Evolutionary conservation across 148 eudicot genomes (phyloP), one percentile per base, ranked within the genome.

Genomic region (Pharnaceum exiguum): DNA sequence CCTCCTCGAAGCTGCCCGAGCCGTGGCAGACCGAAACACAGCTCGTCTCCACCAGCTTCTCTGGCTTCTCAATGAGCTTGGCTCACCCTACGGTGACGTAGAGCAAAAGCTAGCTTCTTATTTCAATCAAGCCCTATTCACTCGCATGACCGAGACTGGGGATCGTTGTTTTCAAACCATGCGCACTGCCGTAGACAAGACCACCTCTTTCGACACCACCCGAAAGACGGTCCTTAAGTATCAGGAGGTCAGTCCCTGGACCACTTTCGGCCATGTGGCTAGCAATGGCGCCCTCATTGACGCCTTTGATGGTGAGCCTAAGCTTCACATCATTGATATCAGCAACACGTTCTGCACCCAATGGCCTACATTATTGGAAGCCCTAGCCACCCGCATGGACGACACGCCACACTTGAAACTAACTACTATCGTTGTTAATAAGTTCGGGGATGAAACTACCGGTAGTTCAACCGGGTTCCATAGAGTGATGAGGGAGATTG

Each of bases 321-420:
- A 76, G 19, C 45, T 94, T 0, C 99, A 94, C 35, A 83, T 94
- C n/a, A 59, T 94, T 19, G 99, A 94, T 45, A 56, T 94, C 11
- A 83, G 91, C 42, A 84, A 79, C 70, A 89, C 99, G 0, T 84
- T 60, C 40, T 94, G 99, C 63, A 89, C 99, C 1, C 99, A 94
- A 38, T 94, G 99, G 99, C 99, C 99, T 1, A 94, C 99, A n/a
- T 62, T 94, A 25, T 73, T 94, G 0, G 99, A 94, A 48, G 95
- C 99, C 22, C 23, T 94, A 1, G 95, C 99, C 1, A 94, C 95
- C 5, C 77, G 99, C 0, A 74, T 77, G 38, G 95, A 94, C 52
- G 96, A 94, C 49, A 83, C 96, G 0, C 99, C 99, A 0, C 91
- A 84, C 52, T 77, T 94, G 29, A 74, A 81, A 4, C 73, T 94